Evolutionary conservation across 2,329 filamentous ascomycete species (phyloP), one percentile per base, ranked within the genome.

Genomic region (Xylaria sp.): DNA sequence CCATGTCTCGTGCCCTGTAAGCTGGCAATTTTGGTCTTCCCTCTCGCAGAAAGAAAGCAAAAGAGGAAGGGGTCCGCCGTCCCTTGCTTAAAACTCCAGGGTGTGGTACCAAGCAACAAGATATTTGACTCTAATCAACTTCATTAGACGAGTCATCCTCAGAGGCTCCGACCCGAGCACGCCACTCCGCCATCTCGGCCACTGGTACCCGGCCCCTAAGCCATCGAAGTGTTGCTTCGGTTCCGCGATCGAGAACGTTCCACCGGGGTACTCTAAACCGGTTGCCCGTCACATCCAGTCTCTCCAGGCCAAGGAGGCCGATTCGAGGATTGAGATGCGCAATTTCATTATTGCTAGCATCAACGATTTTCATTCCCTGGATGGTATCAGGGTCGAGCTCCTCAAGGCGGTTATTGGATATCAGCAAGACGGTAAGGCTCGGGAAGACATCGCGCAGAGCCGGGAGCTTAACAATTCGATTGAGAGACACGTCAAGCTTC

Each of bases 301-400:
- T 80, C 85, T 92, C 83, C 82, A 89, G 71, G 75, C 89, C 82
- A 0, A 97, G 84, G 13, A 97, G 83, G 0, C 95, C 95, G 12
- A 98, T 86, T 8, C 91, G 89, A 0, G 94, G 92, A 69, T 96
- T 93, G 15, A 98, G 83, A 56, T 89, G 88, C n/a, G 88, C 88
- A 71, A 98, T 93, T 60, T 95, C 91, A 77, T 98, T 98, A 80
- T 94, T 94, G 72, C 89, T 89, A 9, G 94, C 89, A 78, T 97
- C 93, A 2, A 97, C 88, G 5, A 92, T 87, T 72, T 89, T 89
- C 66, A 98, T 79, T 0, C 95, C 94, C 60, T 86, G 85, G 46
- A 98, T 89, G 10, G 89, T 85, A 10, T 94, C 91, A 0, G 93
- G 90, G 1, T 91, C 88, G 18, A 97, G 85, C 15, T 91, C 90